These are phyloP conservation scores for Flaveria ramosissima DNA, from an alignment of 129 eudicot genomes.

Conservation along the genomic window DNA sequence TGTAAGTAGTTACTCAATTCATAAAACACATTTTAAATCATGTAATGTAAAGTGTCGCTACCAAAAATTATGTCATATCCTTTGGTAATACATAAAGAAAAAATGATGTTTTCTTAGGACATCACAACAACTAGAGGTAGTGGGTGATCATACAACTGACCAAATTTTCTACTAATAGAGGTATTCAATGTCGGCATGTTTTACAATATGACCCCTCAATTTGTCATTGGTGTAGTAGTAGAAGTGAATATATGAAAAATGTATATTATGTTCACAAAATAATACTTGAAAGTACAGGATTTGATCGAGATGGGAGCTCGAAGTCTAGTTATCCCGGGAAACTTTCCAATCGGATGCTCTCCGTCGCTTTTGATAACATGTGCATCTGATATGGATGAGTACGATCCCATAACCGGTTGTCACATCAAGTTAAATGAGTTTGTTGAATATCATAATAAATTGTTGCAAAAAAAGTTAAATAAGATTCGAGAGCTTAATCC, in stretches of 20 bases:
- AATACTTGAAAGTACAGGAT: conserved; percentile 32
- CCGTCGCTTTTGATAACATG: neutral
- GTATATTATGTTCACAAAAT: neutral
- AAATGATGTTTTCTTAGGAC: too few species aligned
- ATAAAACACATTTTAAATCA: neutral
- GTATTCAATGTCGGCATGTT: too few species aligned
- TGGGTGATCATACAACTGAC: too few species aligned
- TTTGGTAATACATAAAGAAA: too few species aligned
- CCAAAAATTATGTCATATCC: too few species aligned
- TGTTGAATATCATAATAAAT: conserved; percentile 18
- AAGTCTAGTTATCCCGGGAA: conserved; percentile 27
- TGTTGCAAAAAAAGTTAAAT: conserved; percentile 20
- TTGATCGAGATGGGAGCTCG: conserved; percentile 31
- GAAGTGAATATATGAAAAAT: too few species aligned
- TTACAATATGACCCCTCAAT: too few species aligned
- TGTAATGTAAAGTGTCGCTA: too few species aligned
- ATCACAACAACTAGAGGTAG: too few species aligned
- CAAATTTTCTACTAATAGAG: too few species aligned
- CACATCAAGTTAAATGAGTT: conserved; percentile 20
- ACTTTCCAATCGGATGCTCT: conserved; percentile 31
- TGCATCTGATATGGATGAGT: neutral
- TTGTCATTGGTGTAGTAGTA: too few species aligned
- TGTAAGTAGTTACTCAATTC: conserved; percentile 26
- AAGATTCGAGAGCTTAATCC: conserved; percentile 13
- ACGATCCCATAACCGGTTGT: conserved; percentile 24